Evolutionary conservation across 176 grass and related monocot species (phyloP), one percentile per base, ranked within the genome.

Genomic region (Avena sativa): DNA sequence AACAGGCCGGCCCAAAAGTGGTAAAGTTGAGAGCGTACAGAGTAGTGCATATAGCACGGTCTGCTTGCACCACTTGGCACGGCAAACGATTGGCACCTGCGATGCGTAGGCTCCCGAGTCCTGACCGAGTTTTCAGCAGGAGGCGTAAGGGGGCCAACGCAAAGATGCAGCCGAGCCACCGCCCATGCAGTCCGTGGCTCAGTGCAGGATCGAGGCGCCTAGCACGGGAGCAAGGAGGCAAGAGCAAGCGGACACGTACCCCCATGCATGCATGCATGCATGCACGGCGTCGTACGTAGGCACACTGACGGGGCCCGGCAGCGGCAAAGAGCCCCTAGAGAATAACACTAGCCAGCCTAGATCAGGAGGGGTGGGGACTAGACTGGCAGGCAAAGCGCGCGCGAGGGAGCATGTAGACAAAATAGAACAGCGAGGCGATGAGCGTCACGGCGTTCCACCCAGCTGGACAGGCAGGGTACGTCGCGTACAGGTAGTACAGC

Each of bases 361-460:
- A 62, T 62, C 20, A 60, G 58, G 58, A 21, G 20, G 23, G 17
- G 8, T 34, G 40, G 5, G 40, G 40, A 43, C 57, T 60, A 60
- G 19, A 5, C 56, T 3, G 66, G 10, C 19, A 44, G 44, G 43
- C 71, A 74, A 50, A 74, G 71, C 4, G 44, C 5, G 12, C 5
- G 12, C 5, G 3, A 4, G 46, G 6, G 72, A 12, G 72, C n/a
- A 52, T 28, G 13, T 10, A 30, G 46, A 74, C 71, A 74, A 74
- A 16, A 14, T 2, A 26, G 7, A 74, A 74, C 44, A 74, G 72
- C 47, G 23, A 30, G 72, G n/a, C 71, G 43, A 73, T 26, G 5
- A 74, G 59, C 59, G 70, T 52, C 51, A 38, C 61, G 62, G 25
- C 61, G 60, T 32, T 32, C 61, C 61, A 62, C n/a, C 60, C n/a